Evolutionary conservation across 805 yeast species (phyloP), one percentile per base, ranked within the genome.

Genomic region (Zygosaccharomyces gambellarensis): DNA sequence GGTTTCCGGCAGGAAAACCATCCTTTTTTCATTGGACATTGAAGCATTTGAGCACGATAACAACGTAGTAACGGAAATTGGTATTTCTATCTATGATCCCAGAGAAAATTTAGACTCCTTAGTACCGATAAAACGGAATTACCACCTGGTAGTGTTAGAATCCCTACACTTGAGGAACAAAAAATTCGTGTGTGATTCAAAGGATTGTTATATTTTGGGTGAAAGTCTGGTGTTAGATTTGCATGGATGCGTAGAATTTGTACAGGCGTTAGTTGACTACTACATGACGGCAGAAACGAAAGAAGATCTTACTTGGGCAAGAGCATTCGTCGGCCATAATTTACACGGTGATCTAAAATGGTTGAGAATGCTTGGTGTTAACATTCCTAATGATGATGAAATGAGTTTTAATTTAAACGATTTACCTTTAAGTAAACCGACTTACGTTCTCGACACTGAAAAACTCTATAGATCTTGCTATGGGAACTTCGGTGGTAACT

Each of bases 271-370:
- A 22, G 57, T 81, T 2, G 64, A 78, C 45, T 69, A 68, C 47
- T 79, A 78, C 56, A 70, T 78, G 54, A 48, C 54, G 4, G 59
- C 68, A 9, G 55, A 58, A 32, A 56, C 63, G 38, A 51, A 44
- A 9, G 56, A 45, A n/a, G 71, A 52, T 44, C 49, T 39, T n/a
- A 60, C 62, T 0, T 57, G 64, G 60, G 53, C 56, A 17, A 61
- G 71, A 17, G 69, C 73, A 0, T 68, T 81, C 38, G 82, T 83
- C 22, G 90, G 88, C 0, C 90, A 84, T 63, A 75, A 74, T 44
- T 68, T 82, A 9, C 52, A 57, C 14, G 82, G 80, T 12, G 90
- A 84, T 59, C 47, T 84, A 14, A 67, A 61, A 41, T 78, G 82
- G 81, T 64, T 84, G 27, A 55, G 55, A 17, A 55, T 61, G 10